Base-by-base conservation (phyloP, 192 early-diverging fungal species). In the Coemansia guatemalensis region DNA sequence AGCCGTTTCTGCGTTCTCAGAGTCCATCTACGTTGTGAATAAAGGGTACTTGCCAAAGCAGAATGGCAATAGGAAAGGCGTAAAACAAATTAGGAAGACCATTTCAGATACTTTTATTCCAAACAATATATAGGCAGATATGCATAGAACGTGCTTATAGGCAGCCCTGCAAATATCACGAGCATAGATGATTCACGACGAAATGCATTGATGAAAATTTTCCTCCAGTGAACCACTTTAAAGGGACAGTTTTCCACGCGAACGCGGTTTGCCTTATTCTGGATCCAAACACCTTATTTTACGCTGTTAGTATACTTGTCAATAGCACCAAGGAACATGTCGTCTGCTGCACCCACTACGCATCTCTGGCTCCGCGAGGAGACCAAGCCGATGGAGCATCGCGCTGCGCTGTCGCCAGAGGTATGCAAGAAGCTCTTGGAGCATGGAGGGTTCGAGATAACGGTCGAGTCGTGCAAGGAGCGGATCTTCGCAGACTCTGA, bases 341-440 rank as follows among this genome's bases (percentile, higher is more conserved):
- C 65, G 35, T 51, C 39, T 18, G 23, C 60, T 8, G 53, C 72
- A 0, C 48, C 69, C 11, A 66, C 50, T 20, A 74, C 83, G 67
- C 87, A 92, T 61, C 81, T 92, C 61, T 98, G 96, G 96, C 88
- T 99, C 58, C 90, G 96, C 68, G 94, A 95, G 49, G 96, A 99
- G 80, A 99, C 95, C 67, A 99, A 99, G 88, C 85, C 89, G 27
- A 92, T 95, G 81, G 96, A 99, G 85, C 90, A 92, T 80, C 86
- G 96, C 56, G 91, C 94, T 35, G 93, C 92, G 33, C 82, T 99
- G 65, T 95, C 96, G 25, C 96, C 96, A 17, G 82, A 83, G 25
- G 87, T 87, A 54, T 87, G 86, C 83, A 89, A 92, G 82, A 86
- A 79, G 64, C 86, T 99, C 21, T 73, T 97, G 53, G 88, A 55